Evolutionary conservation across 2,329 filamentous ascomycete species (phyloP).

Genomic region (Dactylellina drechsleri): DNA sequence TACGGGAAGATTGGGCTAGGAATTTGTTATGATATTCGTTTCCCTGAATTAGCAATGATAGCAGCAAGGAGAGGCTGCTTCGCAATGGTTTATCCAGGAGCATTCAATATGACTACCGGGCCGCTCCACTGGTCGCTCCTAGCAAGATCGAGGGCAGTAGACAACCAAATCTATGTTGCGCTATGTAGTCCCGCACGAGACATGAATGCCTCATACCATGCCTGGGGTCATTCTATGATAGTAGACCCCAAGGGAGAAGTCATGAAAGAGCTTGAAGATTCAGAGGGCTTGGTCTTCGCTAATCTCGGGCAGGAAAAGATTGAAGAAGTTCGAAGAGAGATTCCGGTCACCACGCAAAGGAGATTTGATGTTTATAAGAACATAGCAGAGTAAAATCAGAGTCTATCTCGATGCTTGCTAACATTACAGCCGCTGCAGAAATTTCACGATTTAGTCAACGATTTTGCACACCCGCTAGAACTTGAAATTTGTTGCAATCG

Average conservation of each 20-base stretch:
- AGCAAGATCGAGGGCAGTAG: conserved; percentile 82
- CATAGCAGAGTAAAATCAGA: conserved; percentile 67
- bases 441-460: no score
- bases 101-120: conserved; percentile 94
- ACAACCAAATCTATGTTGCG: conserved; percentile 94
- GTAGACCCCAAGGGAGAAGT: conserved; percentile 87
- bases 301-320: conserved; percentile 76
- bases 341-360: conserved; percentile 84
- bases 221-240: conserved; percentile 90
- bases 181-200: conserved; percentile 91
- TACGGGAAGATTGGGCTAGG: conserved; percentile 88
- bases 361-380: conserved; percentile 96
- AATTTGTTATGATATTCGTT: conserved; percentile 98
- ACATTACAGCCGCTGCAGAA: background rate
- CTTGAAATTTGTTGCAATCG: no score
- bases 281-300: conserved; percentile 75
- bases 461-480: no score
- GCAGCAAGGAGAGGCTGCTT: conserved; percentile 89
- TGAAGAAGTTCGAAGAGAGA: conserved; percentile 78
- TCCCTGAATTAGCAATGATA: conserved; percentile 90
- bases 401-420: background rate
- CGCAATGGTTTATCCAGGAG: conserved; percentile 89
- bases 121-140: conserved; percentile 89
- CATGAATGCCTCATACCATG: conserved; percentile 79
- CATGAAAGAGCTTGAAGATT: conserved; percentile 82